Conservation (phyloP, 805 yeast genomes). For the Candida oleophila region DNA sequence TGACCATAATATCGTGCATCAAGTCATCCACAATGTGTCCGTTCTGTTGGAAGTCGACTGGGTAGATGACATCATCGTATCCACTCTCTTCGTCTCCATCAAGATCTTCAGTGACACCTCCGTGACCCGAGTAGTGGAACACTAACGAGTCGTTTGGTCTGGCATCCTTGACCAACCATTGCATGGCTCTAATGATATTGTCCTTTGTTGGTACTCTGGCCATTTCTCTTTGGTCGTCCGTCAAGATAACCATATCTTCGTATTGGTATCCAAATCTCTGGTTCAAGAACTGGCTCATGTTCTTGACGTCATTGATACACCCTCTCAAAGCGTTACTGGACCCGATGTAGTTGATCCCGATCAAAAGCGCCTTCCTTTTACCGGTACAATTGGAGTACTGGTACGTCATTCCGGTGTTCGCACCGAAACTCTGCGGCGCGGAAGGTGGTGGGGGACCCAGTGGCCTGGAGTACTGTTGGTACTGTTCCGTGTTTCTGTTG, state of each 20-base stretch:
- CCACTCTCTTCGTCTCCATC: conserved; percentile 41
- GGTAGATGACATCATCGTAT: conserved; percentile 36
- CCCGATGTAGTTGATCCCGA: conserved; percentile 37
- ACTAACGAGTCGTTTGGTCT: conserved; percentile 38
- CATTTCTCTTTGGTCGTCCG: conserved; percentile 32
- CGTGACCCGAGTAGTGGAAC: conserved; percentile 42
- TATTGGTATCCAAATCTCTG: conserved; percentile 29
- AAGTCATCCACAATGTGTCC: conserved; percentile 38
- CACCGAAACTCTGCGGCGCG: conserved; percentile 37
- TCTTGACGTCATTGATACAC: conserved; percentile 40
- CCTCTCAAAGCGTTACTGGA: conserved; percentile 31
- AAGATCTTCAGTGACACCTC: conserved; percentile 33
- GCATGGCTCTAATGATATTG: conserved; percentile 39
- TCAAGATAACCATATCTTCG: conserved; percentile 39
- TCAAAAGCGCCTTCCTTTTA: conserved; percentile 33
- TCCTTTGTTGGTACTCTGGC: conserved; percentile 33
- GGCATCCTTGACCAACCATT: conserved; percentile 38
- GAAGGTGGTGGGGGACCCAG: conserved; percentile 24
- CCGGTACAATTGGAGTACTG: conserved; percentile 40
- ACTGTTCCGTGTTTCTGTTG: conserved; percentile 10
- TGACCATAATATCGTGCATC: conserved; percentile 40
- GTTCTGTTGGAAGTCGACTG: conserved; percentile 31
- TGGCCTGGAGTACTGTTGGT: conserved; percentile 9
- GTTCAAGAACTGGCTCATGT: conserved; percentile 32
- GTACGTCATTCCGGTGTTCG: conserved; percentile 33